Evolutionary conservation across 2,329 filamentous ascomycete species (phyloP).

Genomic region (Stemphylium lycopersici): DNA sequence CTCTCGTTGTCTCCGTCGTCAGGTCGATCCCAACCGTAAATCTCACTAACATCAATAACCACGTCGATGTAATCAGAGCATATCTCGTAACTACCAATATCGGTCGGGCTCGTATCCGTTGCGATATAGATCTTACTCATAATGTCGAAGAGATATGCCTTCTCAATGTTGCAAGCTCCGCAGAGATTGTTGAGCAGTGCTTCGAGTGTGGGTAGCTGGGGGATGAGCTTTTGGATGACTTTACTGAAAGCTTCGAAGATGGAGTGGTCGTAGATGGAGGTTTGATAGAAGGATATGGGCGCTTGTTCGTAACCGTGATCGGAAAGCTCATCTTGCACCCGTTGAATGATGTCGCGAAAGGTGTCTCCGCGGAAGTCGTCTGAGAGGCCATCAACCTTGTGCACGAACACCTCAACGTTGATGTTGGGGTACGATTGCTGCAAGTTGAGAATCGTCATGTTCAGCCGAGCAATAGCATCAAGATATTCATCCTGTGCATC

Average conservation of each 20-base stretch:
- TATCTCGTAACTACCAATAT: conserved; percentile 96
- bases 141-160: conserved; percentile 97
- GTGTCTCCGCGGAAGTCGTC: conserved; percentile 97
- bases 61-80: conserved; percentile 99
- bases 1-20: conserved; percentile 41
- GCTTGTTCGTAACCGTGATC: conserved; percentile 94
- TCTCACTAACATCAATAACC: conserved; percentile 94
- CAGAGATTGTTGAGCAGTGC: conserved; percentile 92
- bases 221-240: conserved; percentile 96
- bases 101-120: conserved; percentile 88
- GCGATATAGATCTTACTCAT: conserved; percentile 99
- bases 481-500: conserved; percentile 98
- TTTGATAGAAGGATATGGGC: conserved; percentile 92
- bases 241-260: conserved; percentile 99
- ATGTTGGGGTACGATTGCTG: conserved; percentile 89
- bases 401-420: conserved; percentile 98
- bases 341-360: conserved; percentile 93
- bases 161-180: conserved; percentile 93
- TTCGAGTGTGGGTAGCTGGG: conserved; percentile 89
- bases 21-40: conserved; percentile 77
- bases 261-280: conserved; percentile 97
- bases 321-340: conserved; percentile 93
- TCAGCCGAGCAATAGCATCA: conserved; percentile 84
- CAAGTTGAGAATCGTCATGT: conserved; percentile 85
- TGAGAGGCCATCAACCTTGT: conserved; percentile 97